Evolutionary conservation across 2,329 filamentous ascomycete species (phyloP).

Genomic region (Paecilomyces variotii): DNA sequence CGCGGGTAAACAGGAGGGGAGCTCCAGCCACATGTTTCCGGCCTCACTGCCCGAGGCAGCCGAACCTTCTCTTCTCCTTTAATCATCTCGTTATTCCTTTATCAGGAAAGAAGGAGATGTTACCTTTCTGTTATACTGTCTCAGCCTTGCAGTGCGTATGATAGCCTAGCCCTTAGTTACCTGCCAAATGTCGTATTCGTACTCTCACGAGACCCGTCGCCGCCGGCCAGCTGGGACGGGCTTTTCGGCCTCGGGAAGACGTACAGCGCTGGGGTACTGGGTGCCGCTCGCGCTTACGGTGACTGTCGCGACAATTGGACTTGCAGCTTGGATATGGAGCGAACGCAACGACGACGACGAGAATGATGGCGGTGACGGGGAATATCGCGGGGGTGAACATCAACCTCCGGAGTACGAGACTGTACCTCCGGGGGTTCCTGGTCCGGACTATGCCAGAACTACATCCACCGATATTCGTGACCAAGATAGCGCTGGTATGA

Average conservation of each 20-base stretch:
- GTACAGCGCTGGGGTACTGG: conserved; percentile 60
- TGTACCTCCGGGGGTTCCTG: neutral
- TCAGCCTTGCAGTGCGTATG: neutral
- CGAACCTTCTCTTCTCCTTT: conserved; percentile 14
- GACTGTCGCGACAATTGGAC: conserved; percentile 74
- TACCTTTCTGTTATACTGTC: conserved; percentile 8
- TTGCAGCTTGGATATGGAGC: conserved; percentile 91
- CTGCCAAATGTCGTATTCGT: conserved; percentile 32
- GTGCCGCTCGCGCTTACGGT: conserved; percentile 80
- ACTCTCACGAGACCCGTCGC: conserved; percentile 29
- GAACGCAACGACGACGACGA: conserved; percentile 72
- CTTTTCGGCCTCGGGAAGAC: conserved; percentile 34
- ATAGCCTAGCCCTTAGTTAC: conserved; percentile 13
- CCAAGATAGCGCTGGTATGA: conserved; percentile 52
- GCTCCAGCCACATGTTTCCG: conserved; percentile 34
- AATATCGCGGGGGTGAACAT: conserved; percentile 16
- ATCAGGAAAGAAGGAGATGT: conserved; percentile 22
- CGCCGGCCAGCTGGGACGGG: conserved; percentile 30
- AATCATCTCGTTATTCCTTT: conserved; percentile 8
- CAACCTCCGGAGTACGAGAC: conserved; percentile 12
- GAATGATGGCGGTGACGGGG: conserved; percentile 48
- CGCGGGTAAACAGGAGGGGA: conserved; percentile 19
- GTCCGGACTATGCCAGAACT: conserved; percentile 18
- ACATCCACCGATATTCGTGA: conserved; percentile 25
- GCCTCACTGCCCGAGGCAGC: conserved; percentile 26